phyloP scores from a whole-genome alignment of 805 yeast species.

The Candida loeiensis region DNA sequence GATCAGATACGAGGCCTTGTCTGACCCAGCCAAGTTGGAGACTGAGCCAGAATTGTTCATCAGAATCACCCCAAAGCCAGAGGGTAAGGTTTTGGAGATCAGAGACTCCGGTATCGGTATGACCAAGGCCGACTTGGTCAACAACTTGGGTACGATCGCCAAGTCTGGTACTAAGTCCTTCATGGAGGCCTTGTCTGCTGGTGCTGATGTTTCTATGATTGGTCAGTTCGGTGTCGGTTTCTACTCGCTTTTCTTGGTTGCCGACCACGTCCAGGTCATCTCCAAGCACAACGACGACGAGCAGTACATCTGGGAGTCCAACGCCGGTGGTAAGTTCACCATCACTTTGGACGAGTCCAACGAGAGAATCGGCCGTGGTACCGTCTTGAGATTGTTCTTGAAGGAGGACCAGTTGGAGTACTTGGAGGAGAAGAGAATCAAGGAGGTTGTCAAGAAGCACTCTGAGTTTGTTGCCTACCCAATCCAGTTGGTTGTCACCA shows the following conservation, averaged over 20 bases:
- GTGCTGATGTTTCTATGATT: constrained; percentile 99
- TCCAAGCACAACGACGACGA: constrained; percentile 98
- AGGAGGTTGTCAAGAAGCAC: constrained; percentile 99
- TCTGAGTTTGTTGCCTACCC: constrained; percentile 99
- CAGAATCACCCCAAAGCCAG: constrained; percentile 96
- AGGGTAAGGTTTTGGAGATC: constrained; percentile 88
- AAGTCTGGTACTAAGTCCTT: constrained; percentile 99
- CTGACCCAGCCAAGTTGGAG: constrained; percentile 89
- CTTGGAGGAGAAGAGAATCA: constrained; percentile 98
- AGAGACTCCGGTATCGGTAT: constrained; percentile 99
- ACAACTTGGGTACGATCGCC: constrained; percentile 99
- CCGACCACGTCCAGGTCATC: constrained; percentile 97
- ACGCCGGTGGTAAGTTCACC: constrained; percentile 99
- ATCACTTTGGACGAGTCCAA: constrained; percentile 84
- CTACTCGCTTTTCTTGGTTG: constrained; percentile 98
- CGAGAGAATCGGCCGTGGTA: constrained; percentile 91
- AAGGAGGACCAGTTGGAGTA: constrained; percentile 99
- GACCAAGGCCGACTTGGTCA: constrained; percentile 98
- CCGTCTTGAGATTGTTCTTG: constrained; percentile 89
- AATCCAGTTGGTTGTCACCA: constrained; percentile 95
- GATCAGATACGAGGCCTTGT: constrained; percentile 93
- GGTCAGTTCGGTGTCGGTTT: constrained; percentile 99
- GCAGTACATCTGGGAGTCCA: constrained; percentile 99
- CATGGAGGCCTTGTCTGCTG: constrained; percentile 99
- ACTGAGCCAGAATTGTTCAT: constrained; percentile 95